Conservation (phyloP, 169 alveolate genomes). For the Eimeria maxima region DNA sequence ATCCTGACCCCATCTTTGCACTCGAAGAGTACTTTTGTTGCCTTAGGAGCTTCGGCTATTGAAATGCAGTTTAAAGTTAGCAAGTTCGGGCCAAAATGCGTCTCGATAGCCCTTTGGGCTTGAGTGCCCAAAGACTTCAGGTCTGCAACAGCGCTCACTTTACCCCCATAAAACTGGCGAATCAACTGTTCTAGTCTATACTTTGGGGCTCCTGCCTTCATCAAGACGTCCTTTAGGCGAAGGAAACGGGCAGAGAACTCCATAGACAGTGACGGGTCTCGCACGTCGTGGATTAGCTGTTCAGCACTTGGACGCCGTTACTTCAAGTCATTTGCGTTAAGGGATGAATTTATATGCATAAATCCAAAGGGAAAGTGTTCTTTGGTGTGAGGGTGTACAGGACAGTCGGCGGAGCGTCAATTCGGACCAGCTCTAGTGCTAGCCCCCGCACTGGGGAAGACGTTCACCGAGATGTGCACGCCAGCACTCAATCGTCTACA, state of each 20-base stretch:
- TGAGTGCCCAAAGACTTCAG: slow-evolving; percentile 29
- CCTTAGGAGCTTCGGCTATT: slow-evolving; percentile 73
- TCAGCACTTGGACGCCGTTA: neutral
- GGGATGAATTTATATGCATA: neutral
- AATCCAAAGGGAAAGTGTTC: neutral
- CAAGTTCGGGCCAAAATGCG: slow-evolving; percentile 48
- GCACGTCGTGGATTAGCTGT: neutral
- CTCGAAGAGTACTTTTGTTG: slow-evolving; percentile 90
- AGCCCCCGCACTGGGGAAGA: neutral
- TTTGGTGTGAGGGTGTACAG: neutral
- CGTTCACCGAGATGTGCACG: neutral
- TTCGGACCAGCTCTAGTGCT: neutral
- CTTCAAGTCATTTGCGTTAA: neutral
- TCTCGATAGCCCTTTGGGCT: slow-evolving; percentile 56
- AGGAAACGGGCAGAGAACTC: slow-evolving; percentile 72
- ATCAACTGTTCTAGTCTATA: slow-evolving; percentile 34
- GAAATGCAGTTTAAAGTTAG: slow-evolving; percentile 33
- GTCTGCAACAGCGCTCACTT: slow-evolving; percentile 35
- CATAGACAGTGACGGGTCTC: neutral
- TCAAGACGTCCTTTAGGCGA: slow-evolving; percentile 45
- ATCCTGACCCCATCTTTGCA: slow-evolving; percentile 90
- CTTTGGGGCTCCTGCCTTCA: slow-evolving; percentile 45
- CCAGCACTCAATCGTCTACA: neutral
- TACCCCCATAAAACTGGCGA: slow-evolving; percentile 46
- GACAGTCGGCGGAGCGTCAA: neutral